Evolutionary conservation across 106 monocot genomes (phyloP).

Genomic region (Narthecium ossifragum): DNA sequence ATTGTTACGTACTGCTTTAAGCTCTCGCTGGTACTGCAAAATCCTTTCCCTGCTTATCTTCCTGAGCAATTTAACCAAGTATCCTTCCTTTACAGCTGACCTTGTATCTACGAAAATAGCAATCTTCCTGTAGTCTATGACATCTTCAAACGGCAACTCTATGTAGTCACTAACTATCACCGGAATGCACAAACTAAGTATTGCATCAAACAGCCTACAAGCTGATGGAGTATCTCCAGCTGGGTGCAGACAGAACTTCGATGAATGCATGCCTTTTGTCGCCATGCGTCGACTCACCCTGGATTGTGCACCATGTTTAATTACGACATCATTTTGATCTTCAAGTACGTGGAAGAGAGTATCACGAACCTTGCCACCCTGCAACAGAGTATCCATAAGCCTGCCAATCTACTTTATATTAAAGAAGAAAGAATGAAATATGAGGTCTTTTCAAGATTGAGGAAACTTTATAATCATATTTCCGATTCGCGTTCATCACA

Average conservation of each 20-base stretch:
- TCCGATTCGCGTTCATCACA: too few species aligned
- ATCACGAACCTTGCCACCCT: slow-evolving; percentile 92
- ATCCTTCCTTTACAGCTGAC: slow-evolving; percentile 52
- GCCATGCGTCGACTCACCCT: slow-evolving; percentile 80
- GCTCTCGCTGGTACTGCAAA: slow-evolving; percentile 65
- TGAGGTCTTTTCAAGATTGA: too few species aligned
- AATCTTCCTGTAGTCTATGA: slow-evolving; percentile 73
- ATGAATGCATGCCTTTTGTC: slow-evolving; percentile 82
- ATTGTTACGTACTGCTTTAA: slow-evolving; percentile 43
- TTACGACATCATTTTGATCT: slow-evolving; percentile 52
- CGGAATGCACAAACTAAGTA: slow-evolving; percentile 83
- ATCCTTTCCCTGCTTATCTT: slow-evolving; percentile 35
- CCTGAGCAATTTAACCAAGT: slow-evolving; percentile 36
- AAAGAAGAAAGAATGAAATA: too few species aligned
- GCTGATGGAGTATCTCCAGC: too few species aligned
- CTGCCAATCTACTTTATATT: too few species aligned
- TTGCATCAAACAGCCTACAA: slow-evolving; percentile 87
- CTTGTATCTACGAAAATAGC: slow-evolving; percentile 68
- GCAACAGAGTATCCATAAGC: too few species aligned
- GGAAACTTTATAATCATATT: too few species aligned
- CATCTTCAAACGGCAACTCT: slow-evolving; percentile 88
- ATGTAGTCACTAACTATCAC: slow-evolving; percentile 84
- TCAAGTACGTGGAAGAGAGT: slow-evolving; percentile 76
- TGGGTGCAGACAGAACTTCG: slow-evolving; percentile 85
- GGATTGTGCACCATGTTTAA: slow-evolving; percentile 88